These are phyloP conservation scores for Elongisporangium anandrum DNA, from an alignment of 352 stramenopile species.

Conservation along the genomic window DNA sequence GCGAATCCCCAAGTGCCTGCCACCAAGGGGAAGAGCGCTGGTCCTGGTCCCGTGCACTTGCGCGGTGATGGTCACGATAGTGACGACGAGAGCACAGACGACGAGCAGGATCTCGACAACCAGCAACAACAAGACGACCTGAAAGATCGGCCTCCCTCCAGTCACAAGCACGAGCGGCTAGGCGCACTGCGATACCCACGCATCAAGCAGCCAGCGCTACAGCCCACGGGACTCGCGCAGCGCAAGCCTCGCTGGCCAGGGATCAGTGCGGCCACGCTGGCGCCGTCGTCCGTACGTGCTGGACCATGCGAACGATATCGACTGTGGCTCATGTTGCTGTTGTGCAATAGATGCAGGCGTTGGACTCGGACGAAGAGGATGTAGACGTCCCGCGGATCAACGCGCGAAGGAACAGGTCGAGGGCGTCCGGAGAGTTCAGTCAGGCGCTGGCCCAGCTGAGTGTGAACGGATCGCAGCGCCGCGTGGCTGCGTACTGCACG, in stretches of 20 bases:
- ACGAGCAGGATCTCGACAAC: background rate
- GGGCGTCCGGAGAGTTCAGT: conserved; percentile 17
- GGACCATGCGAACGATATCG: background rate
- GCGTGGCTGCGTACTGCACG: conserved; percentile 63
- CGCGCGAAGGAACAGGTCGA: conserved; percentile 10
- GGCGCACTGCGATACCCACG: background rate
- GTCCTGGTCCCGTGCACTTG: background rate
- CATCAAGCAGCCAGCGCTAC: background rate
- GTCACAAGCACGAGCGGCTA: background rate
- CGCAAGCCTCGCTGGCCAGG: conserved; percentile 34
- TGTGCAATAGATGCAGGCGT: conserved; percentile 2
- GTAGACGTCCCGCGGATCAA: conserved; percentile 16
- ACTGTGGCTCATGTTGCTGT: background rate
- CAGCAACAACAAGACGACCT: background rate
- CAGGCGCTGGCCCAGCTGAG: conserved; percentile 30
- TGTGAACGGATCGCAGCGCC: conserved; percentile 31
- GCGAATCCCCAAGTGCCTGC: background rate
- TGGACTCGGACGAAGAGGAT: background rate
- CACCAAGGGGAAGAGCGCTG: background rate
- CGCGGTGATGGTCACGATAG: background rate
- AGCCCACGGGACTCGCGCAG: conserved; percentile 10
- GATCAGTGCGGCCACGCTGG: conserved; percentile 4
- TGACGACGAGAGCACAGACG: background rate
- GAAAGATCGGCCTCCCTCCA: background rate
- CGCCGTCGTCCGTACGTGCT: background rate